Base-by-base conservation (phyloP, 805 yeast species). In the Cyberlindnera bimundalis region DNA sequence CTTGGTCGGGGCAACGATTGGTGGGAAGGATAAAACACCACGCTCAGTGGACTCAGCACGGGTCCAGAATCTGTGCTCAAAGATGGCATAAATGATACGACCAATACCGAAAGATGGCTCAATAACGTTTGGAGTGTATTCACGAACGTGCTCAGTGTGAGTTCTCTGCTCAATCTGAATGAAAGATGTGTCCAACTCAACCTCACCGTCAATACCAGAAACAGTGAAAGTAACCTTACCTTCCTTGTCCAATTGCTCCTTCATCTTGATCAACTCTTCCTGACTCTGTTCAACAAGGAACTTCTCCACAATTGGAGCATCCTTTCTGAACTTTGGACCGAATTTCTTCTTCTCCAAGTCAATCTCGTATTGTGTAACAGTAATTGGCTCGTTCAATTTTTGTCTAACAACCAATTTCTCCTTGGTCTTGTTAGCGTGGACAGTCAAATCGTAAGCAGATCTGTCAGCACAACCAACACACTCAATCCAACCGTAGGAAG, bases 391-490 rank as follows among this genome's bases (percentile, higher is more conserved):
- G 29, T 84, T 80, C 55, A 93, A 76, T 43, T 87, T 76, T 70
- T 93, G 84, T 74, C 98, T 85, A 33, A 93, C 99, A 45, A 89
- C 90, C 56, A 93, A 73, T 68, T 89, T 91, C 71, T 88, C 96
- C 67, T 88, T 88, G 43, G 99, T 93, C 68, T 86, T 85, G 42
- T 91, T 93, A 33, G 97, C 69, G 64, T 93, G 99, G 47, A 95
- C 99, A 35, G 91, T 77, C 66, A 93, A 78, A 70, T 93, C 99
- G 63, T 88, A 93, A 30, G 99, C 99, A 33, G 96, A 86, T 73
- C 99, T 81, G 70, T 93, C 99, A 51, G 99, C 99, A 73, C 98
- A 93, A 54, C 99, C 99, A 63, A 93, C 97, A 81, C 99, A 95
- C 73, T 93, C 99, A 57, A 93, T 86, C 99, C 99, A 93, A 57